These are phyloP conservation scores for Mimosa pudica DNA, from an alignment of 306 rosid species.

Conservation along the genomic window DNA sequence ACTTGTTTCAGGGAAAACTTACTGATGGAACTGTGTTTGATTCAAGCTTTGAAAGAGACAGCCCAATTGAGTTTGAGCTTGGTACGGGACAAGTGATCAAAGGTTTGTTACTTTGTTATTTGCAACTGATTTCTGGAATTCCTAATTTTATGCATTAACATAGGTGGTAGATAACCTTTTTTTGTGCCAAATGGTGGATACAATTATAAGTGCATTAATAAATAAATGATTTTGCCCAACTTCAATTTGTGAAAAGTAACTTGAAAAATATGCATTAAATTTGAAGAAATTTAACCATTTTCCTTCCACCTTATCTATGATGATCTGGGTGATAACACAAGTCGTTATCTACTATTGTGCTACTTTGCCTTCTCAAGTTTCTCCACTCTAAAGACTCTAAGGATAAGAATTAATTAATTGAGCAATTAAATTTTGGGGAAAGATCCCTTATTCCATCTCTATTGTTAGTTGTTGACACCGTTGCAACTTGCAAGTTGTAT, in stretches of 20 bases:
- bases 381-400: too few species aligned
- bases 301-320: neutral
- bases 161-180: neutral
- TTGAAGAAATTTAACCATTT: neutral
- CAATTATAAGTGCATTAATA: neutral
- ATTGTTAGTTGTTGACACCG: too few species aligned
- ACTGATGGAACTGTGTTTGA: constrained; percentile 97
- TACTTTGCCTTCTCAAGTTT: neutral
- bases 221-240: neutral
- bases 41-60: constrained; percentile 88
- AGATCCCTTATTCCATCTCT: too few species aligned
- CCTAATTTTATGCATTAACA: constrained; percentile 7
- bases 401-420: too few species aligned
- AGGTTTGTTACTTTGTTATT: constrained; percentile 53
- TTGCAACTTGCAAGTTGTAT: too few species aligned
- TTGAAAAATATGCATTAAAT: neutral
- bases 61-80: constrained; percentile 88
- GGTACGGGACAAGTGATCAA: constrained; percentile 95
- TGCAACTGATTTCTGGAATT: neutral
- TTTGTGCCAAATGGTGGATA: neutral
- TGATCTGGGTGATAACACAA: neutral
- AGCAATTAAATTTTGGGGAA: too few species aligned
- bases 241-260: neutral
- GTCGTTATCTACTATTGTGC: neutral
- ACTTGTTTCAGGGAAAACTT: constrained; percentile 78